A percentile compares a stretch with the other conserved stretches of the same genome.
Evolutionary conservation across 352 stramenopile genomes (phyloP).

Genomic region (Plasmopara muralis): DNA sequence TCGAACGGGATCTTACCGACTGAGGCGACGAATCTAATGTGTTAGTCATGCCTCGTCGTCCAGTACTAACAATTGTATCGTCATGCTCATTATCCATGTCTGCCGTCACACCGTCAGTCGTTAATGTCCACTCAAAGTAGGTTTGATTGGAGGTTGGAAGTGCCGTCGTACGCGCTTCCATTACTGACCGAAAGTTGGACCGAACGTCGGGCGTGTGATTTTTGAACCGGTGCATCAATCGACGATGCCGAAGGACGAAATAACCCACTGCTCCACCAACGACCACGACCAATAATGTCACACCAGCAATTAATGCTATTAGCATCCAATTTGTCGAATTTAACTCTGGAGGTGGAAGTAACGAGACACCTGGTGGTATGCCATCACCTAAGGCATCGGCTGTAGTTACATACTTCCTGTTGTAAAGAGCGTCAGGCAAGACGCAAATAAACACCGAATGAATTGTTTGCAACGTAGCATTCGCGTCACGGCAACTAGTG

Average conservation of each 20-base stretch:
- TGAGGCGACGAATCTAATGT: conserved; percentile 12
- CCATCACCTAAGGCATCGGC: neutral
- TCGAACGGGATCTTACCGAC: conserved; percentile 8
- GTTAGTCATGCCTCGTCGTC: conserved; percentile 9
- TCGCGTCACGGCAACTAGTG: conserved; percentile 23
- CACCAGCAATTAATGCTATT: conserved; percentile 33
- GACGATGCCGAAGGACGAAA: conserved; percentile 23
- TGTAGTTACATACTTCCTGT: conserved; percentile 23
- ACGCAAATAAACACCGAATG: conserved; percentile 23
- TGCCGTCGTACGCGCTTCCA: conserved; percentile 1
- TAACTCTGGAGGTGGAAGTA: conserved; percentile 1
- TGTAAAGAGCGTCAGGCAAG: conserved; percentile 28
- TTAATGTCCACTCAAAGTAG: conserved; percentile 23
- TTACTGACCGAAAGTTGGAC: conserved; percentile 12
- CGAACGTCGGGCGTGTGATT: conserved; percentile 16
- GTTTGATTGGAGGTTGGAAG: conserved; percentile 8
- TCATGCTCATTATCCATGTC: conserved; percentile 10
- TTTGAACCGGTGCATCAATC: conserved; percentile 11
- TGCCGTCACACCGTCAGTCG: conserved; percentile 10
- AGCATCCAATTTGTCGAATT: conserved; percentile 30
- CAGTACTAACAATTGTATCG: conserved; percentile 16
- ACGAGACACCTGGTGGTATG: neutral
- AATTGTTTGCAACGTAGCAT: conserved; percentile 16
- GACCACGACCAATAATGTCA: conserved; percentile 17
- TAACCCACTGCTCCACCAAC: conserved; percentile 23